Percentiles rank a stretch among this genome's conserved stretches.
phyloP scores from a whole-genome alignment of 2,329 filamentous ascomycete species.

The Venturia aucupariae region DNA sequence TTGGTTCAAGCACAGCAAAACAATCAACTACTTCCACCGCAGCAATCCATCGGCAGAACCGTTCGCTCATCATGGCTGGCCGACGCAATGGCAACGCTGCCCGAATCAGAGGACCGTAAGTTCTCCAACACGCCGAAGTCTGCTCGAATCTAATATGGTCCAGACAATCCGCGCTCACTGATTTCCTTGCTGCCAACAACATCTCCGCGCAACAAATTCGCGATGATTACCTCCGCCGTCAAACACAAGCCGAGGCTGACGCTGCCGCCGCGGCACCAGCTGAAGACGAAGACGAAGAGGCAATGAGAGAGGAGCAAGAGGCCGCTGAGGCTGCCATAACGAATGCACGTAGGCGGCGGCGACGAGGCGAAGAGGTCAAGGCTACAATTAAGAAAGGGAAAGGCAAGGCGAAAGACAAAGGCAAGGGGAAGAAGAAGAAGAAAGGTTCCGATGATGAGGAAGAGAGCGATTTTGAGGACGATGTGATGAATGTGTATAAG shows the following conservation, averaged over 20 bases:
- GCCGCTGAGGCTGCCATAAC: conserved; percentile 31
- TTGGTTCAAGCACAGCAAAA: not conserved
- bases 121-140: conserved; percentile 13
- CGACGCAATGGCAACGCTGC: not conserved
- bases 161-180: conserved; percentile 56
- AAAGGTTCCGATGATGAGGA: conserved; percentile 32
- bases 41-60: not conserved
- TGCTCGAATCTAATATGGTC: not conserved
- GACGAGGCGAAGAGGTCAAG: conserved; percentile 22
- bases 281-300: conserved; percentile 25
- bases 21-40: not conserved
- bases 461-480: conserved; percentile 36
- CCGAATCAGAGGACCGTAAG: conserved; percentile 46
- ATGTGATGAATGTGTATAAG: conserved; percentile 44
- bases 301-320: conserved; percentile 28
- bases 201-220: conserved; percentile 59
- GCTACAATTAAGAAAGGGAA: conserved; percentile 29
- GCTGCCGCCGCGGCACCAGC: conserved; percentile 27
- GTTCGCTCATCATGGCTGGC: not conserved
- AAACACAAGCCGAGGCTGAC: conserved; percentile 33
- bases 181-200: conserved; percentile 62
- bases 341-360: not conserved
- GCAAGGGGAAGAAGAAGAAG: conserved; percentile 36
- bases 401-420: conserved; percentile 31
- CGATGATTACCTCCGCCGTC: conserved; percentile 46